phyloP scores from a whole-genome alignment of 768 basidiomycete genomes.

The Calocybe cyanea region DNA sequence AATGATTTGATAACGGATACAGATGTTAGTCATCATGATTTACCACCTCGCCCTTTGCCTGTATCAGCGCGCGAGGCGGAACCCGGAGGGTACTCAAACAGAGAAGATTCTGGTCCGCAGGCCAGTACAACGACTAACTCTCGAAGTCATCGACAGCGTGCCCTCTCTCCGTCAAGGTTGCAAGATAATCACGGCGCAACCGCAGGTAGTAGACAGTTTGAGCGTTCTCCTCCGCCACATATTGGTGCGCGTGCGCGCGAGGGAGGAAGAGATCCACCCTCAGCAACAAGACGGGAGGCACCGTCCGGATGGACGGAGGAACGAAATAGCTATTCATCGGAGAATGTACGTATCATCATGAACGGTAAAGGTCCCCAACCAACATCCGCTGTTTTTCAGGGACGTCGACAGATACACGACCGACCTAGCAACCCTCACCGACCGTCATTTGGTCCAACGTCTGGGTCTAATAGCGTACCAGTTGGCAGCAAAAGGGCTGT shows the following conservation, averaged over 20 bases:
- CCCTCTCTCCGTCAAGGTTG: neutral
- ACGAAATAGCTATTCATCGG: constrained; percentile 3
- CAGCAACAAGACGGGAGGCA: neutral
- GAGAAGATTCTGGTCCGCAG: constrained; percentile 24
- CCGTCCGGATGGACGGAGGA: constrained; percentile 12
- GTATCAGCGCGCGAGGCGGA: constrained; percentile 5
- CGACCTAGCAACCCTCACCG: constrained; percentile 20
- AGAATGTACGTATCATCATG: constrained; percentile 5
- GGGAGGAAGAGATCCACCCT: neutral
- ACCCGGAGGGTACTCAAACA: constrained; percentile 29
- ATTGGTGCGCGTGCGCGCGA: constrained; percentile 4
- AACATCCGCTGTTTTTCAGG: constrained; percentile 7
- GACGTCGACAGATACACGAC: constrained; percentile 22
- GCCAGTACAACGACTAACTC: constrained; percentile 8
- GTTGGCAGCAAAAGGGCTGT: constrained; percentile 26
- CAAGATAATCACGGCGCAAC: constrained; percentile 8
- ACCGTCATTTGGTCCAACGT: constrained; percentile 17
- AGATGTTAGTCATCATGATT: constrained; percentile 17
- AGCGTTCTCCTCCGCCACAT: constrained; percentile 20
- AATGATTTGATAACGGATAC: constrained; percentile 24
- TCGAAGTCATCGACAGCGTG: constrained; percentile 2
- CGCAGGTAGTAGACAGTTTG: constrained; percentile 6
- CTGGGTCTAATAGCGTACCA: constrained; percentile 36
- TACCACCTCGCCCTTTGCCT: constrained; percentile 15
- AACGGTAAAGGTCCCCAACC: neutral